Conservation (phyloP, 306 rosid genomes). For the Cotoneaster glaucophyllus region DNA sequence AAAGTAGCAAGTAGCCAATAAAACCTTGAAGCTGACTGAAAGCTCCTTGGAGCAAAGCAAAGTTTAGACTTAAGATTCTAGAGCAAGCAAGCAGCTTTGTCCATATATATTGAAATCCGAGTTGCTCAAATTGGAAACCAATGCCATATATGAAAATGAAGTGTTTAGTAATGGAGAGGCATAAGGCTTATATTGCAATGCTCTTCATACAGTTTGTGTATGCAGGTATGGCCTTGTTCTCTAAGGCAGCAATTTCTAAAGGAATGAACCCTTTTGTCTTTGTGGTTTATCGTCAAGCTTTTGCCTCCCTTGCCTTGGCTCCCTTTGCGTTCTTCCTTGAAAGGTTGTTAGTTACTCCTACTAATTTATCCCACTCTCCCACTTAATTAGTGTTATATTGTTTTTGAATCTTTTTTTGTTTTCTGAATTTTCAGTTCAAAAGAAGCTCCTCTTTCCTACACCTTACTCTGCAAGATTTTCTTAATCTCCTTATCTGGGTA, state of each 20-base stretch:
- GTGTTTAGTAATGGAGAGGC: background rate
- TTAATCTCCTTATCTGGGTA: conserved; percentile 72
- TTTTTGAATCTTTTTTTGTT: background rate
- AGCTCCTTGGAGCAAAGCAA: background rate
- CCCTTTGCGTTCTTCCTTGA: conserved; percentile 77
- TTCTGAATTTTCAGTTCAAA: conserved; percentile 47
- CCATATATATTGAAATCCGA: background rate
- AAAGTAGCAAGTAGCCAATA: background rate
- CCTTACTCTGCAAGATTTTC: conserved; percentile 63
- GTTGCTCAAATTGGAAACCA: background rate
- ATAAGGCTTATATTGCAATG: conserved; percentile 70
- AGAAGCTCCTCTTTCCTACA: conserved; percentile 48
- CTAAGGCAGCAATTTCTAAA: conserved; percentile 73
- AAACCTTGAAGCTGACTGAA: background rate
- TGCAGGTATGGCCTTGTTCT: conserved; percentile 91
- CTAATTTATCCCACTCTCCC: background rate
- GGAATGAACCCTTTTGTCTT: conserved; percentile 92
- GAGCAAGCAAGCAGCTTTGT: background rate
- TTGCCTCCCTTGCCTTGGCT: conserved; percentile 60
- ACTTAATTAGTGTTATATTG: background rate
- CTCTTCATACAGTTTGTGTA: conserved; percentile 57
- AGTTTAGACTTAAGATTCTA: background rate
- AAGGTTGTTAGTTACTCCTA: conserved; percentile 32
- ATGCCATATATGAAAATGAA: background rate
- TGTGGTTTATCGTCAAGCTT: conserved; percentile 87